These are phyloP conservation scores for Microdochium paspali DNA, from an alignment of 2,329 filamentous ascomycete species.

Conservation along the genomic window DNA sequence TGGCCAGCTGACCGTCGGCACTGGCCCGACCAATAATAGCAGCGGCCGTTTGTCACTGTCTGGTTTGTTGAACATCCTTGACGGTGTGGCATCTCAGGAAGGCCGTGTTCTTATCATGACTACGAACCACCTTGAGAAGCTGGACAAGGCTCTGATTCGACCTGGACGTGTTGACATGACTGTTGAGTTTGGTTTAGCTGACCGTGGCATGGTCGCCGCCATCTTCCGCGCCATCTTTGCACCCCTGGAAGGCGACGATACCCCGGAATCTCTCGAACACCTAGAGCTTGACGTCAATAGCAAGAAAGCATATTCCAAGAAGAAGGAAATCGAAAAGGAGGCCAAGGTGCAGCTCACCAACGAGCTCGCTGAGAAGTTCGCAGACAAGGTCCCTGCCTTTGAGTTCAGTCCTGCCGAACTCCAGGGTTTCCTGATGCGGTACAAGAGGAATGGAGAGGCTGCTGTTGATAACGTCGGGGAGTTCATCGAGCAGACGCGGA, in stretches of 20 bases:
- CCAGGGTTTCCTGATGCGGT: constrained; percentile 46
- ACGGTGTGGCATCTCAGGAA: constrained; percentile 59
- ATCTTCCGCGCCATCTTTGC: constrained; percentile 52
- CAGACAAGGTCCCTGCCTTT: constrained; percentile 37
- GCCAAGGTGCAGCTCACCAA: constrained; percentile 31
- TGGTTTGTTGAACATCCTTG: constrained; percentile 71
- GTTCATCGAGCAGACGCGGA: constrained; percentile 40
- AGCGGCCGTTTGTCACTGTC: constrained; percentile 54
- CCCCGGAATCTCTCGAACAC: constrained; percentile 10
- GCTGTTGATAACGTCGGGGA: constrained; percentile 35
- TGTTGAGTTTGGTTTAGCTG: constrained; percentile 46
- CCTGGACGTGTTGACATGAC: constrained; percentile 53
- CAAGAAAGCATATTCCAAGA: constrained; percentile 12
- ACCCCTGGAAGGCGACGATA: constrained; percentile 37
- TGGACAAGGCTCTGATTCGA: constrained; percentile 53
- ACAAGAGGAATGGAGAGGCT: constrained; percentile 41
- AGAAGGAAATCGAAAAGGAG: constrained; percentile 14
- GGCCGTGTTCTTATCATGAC: constrained; percentile 57
- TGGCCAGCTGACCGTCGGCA: constrained; percentile 21
- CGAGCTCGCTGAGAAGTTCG: constrained; percentile 37
- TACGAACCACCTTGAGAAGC: constrained; percentile 53
- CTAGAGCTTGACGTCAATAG: constrained; percentile 19
- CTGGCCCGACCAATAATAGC: constrained; percentile 12
- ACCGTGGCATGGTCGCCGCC: constrained; percentile 38
- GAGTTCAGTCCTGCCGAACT: constrained; percentile 53